Base-by-base conservation (phyloP, 371 early-diverging fungal species). In the Aphelidium insulamus region DNA sequence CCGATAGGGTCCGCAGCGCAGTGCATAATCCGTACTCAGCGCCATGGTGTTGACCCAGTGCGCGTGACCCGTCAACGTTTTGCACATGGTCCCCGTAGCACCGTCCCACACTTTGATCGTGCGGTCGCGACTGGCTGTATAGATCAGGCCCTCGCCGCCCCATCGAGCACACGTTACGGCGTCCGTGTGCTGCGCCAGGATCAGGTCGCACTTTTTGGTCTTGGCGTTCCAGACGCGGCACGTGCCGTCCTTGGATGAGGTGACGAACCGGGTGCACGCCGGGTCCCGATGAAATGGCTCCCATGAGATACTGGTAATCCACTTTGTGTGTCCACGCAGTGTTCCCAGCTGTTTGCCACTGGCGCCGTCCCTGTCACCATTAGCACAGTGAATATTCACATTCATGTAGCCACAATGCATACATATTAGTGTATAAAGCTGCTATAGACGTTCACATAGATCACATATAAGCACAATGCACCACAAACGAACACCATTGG, bases 31-130 rank as follows among this genome's bases (percentile, higher is more conserved):
- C 3, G 85, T 84, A 44, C 72, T 80, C 15, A 91, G 50, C 0
- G 95, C 83, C 40, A 94, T 48, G 14, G 80, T 76, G 35, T 91
- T 94, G 21, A 91, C 79, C 87, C 81, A 84, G 45, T 90, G 92
- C 14, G 79, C 90, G 50, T 91, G 92, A 19, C 95, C 92, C 30
- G 69, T 59, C 22, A 91, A 57, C 1, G 75, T 72, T 39, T 77
- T 76, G 28, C 82, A 66, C 6, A 90, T 61, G 28, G 66, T 73
- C 22, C 94, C 94, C 38, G 77, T 20, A 17, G 22, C 17, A 10
- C 19, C 55, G 41, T 82, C 69, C 91, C 92, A 94, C 23, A 90
- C 78, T 49, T 83, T 82, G 49, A 94, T 87, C 25, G 79, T 67
- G 51, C 84, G 77, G 55, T 92, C 85, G 42, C 83, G 69, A 29